phyloP scores from a whole-genome alignment of 306 rosid genomes.

The Quercus dentata region DNA sequence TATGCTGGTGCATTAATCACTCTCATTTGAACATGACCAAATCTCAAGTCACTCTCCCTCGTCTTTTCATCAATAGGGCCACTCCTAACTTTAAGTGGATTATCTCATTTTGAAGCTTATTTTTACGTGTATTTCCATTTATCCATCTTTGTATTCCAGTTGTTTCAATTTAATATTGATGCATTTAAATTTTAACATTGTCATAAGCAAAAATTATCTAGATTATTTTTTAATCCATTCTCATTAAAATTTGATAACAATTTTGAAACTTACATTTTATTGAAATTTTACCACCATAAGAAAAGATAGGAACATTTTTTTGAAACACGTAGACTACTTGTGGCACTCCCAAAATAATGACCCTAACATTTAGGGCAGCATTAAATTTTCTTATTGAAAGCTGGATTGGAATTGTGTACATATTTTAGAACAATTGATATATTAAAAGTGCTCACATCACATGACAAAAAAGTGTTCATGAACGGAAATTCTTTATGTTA shows the following conservation, averaged over 20 bases:
- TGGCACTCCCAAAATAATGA: background rate
- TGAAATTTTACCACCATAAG: background rate
- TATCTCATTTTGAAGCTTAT: no score
- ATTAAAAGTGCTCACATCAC: background rate
- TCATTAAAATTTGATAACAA: background rate
- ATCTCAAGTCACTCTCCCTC: no score
- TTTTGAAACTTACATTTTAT: background rate
- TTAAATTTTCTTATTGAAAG: background rate
- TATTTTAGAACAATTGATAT: background rate
- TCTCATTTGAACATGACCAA: no score
- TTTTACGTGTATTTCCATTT: no score
- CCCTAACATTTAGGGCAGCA: background rate
- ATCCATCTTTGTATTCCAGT: background rate
- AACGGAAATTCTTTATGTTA: background rate
- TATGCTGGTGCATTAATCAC: no score
- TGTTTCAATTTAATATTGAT: background rate
- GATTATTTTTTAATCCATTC: background rate
- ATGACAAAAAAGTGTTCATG: background rate
- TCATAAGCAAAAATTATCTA: background rate
- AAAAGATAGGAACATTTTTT: background rate
- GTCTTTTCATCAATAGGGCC: no score
- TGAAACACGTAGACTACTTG: background rate
- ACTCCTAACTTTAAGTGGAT: no score
- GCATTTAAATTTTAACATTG: background rate
- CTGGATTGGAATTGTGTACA: no score